These are phyloP conservation scores for Penicillium silybi DNA, from an alignment of 495 filamentous ascomycete genomes.

Conservation along the genomic window DNA sequence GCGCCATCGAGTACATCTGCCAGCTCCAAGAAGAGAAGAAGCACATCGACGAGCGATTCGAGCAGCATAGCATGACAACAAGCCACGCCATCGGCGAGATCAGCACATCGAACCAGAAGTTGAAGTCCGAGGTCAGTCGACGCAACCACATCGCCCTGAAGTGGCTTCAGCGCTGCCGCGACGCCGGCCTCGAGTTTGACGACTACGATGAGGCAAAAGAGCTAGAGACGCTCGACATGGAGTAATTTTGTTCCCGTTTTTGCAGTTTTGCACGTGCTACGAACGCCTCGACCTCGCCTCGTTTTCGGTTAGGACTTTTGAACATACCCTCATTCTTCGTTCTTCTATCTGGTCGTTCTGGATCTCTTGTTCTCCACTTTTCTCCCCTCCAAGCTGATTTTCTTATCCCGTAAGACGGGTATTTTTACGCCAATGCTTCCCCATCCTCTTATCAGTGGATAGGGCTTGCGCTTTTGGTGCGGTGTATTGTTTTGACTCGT, in stretches of 20 bases:
- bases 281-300: conserved; percentile 19
- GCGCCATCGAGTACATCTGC: conserved; percentile 89
- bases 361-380: neutral
- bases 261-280: conserved; percentile 26
- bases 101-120: conserved; percentile 79
- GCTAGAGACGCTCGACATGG: conserved; percentile 37
- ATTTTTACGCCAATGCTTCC: neutral
- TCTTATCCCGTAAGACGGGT: neutral
- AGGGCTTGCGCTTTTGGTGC: conserved; percentile 1
- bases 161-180: conserved; percentile 80
- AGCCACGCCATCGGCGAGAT: conserved; percentile 93
- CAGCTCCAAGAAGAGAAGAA: conserved; percentile 93
- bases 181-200: conserved; percentile 62
- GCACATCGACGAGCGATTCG: conserved; percentile 94
- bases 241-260: conserved; percentile 21
- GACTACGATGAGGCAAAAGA: conserved; percentile 46
- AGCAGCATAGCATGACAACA: conserved; percentile 89
- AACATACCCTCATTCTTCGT: conserved; percentile 29
- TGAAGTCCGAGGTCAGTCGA: conserved; percentile 73
- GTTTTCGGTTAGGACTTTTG: conserved; percentile 18
- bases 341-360: conserved; percentile 4
- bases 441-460: neutral
- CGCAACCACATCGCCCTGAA: conserved; percentile 47
- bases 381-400: neutral
- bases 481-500: neutral